Conservation (phyloP, 306 rosid genomes). For the Spatholobus suberectus region DNA sequence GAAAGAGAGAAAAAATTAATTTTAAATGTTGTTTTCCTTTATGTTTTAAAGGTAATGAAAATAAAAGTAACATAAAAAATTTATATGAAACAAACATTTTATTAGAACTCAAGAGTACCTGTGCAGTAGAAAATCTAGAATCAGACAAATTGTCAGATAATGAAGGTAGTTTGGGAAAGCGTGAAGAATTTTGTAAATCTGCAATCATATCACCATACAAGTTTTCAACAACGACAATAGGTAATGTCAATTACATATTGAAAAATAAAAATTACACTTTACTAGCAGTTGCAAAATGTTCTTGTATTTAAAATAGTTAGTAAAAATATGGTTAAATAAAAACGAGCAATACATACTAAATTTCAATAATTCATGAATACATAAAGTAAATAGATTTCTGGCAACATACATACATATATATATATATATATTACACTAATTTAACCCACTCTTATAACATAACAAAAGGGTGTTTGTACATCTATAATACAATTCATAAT, state of each 20-base stretch:
- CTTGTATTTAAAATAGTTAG: background rate
- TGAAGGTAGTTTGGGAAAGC: background rate
- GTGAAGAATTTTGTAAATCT: background rate
- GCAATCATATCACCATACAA: background rate
- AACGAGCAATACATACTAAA: background rate
- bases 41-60: background rate
- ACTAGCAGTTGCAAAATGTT: background rate
- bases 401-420: no score
- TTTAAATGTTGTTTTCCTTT: background rate
- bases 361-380: background rate
- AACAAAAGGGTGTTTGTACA: background rate
- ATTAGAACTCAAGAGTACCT: background rate
- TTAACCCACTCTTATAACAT: no score
- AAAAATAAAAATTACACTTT: background rate
- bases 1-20: background rate
- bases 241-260: background rate
- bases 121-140: background rate
- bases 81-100: background rate
- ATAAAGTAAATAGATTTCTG: background rate
- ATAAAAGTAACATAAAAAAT: background rate
- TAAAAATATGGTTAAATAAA: background rate
- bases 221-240: no score
- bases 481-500: background rate
- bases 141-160: background rate
- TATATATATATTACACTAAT: no score